A percentile compares a stretch with the other conserved stretches of the same genome.
Evolutionary conservation across 2,329 filamentous ascomycete genomes (phyloP).

Genomic region (Tolypocladium nubicola): DNA sequence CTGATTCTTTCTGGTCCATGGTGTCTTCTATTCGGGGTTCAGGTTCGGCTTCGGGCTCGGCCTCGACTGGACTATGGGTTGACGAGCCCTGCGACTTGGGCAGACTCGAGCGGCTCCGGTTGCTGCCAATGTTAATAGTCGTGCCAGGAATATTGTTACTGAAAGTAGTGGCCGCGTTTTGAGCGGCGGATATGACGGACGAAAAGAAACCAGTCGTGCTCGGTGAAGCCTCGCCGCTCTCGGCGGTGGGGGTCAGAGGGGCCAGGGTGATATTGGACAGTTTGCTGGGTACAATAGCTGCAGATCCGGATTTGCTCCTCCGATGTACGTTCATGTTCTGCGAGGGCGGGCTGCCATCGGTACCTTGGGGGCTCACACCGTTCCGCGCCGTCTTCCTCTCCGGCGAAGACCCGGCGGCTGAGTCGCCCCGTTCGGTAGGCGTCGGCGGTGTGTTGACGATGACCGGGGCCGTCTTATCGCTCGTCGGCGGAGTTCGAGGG

Average conservation of each 20-base stretch:
- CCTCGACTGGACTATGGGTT: slow-evolving; percentile 17
- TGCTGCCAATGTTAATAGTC: slow-evolving; percentile 39
- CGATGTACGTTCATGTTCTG: slow-evolving; percentile 65
- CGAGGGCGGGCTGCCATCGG: slow-evolving; percentile 50
- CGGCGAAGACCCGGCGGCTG: slow-evolving; percentile 12
- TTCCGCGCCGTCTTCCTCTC: slow-evolving; percentile 18
- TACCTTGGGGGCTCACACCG: slow-evolving; percentile 13
- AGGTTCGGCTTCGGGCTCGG: slow-evolving; percentile 26
- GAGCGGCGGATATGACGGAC: slow-evolving; percentile 82
- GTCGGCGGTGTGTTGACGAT: slow-evolving; percentile 60
- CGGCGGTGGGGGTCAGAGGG: slow-evolving; percentile 66
- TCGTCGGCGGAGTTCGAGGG: slow-evolving; percentile 37
- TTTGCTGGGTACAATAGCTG: slow-evolving; percentile 64
- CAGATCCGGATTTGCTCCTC: slow-evolving; percentile 42
- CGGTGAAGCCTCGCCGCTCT: slow-evolving; percentile 48
- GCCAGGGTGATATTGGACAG: slow-evolving; percentile 65
- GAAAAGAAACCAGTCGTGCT: slow-evolving; percentile 77
- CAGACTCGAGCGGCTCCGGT: slow-evolving; percentile 20
- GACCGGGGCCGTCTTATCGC: slow-evolving; percentile 34
- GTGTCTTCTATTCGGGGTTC: slow-evolving; percentile 17
- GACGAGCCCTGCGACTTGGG: slow-evolving; percentile 14
- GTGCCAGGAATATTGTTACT: slow-evolving; percentile 65
- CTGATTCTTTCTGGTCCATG: slow-evolving; percentile 55
- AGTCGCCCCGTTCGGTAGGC: slow-evolving; percentile 35
- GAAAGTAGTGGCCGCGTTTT: slow-evolving; percentile 74